Conservation (phyloP, 2,329 filamentous ascomycete genomes). For the Verticillium nubilum region DNA sequence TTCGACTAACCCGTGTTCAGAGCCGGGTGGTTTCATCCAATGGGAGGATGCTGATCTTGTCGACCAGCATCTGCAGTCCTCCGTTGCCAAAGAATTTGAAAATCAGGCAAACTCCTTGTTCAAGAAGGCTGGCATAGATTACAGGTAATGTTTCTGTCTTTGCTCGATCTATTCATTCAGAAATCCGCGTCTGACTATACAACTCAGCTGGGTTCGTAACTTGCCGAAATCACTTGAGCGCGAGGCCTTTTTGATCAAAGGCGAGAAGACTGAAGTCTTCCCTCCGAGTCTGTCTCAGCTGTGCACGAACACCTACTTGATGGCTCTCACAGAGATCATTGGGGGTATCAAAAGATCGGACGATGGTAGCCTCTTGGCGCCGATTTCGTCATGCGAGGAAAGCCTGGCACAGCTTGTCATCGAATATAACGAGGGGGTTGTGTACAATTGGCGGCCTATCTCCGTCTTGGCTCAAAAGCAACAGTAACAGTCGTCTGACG, state of each 20-base stretch:
- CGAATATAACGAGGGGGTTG: not conserved
- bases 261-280: not conserved
- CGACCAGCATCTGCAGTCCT: not conserved
- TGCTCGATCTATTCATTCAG: not conserved
- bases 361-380: not conserved
- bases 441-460: not conserved
- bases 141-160: not conserved
- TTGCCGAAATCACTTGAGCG: not conserved
- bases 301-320: not conserved
- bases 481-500: no score
- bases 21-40: not conserved
- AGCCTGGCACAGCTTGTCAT: not conserved
- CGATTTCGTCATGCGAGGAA: not conserved
- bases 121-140: not conserved
- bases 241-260: not conserved
- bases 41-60: not conserved
- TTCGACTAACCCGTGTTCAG: not conserved
- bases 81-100: not conserved
- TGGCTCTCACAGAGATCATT: not conserved
- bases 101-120: no score
- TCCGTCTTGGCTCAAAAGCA: not conserved
- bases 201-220: not conserved
- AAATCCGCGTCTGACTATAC: not conserved
- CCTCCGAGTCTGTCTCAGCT: not conserved
- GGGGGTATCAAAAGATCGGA: not conserved